Base-by-base conservation (phyloP, 352 stramenopile genomes). In the Phytophthora citrophthora region DNA sequence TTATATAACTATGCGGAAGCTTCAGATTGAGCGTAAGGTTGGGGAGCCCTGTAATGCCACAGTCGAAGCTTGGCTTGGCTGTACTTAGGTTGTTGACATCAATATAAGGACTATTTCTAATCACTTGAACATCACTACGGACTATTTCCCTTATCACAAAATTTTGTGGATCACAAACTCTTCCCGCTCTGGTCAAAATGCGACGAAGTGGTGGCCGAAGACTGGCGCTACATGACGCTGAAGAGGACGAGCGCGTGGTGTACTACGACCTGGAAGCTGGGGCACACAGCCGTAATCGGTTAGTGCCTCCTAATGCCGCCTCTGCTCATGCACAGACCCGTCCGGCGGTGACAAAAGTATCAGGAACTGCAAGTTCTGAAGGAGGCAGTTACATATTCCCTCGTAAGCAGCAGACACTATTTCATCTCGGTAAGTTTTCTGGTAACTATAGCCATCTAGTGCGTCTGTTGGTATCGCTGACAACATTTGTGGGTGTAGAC, bases 201-300 rank as follows among this genome's bases (percentile, higher is more conserved):
- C 40, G 41, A 4, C 43, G 53, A 41, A 31, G 23, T 32, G 24
- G 36, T 15, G 39, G 39, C 12, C 53, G 56, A 57, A 56, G 49
- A 24, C 18, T 15, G 18, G 24, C 15, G 46, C 54, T 11, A 4
- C 59, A 71, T 16, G 61, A 69, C 11, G 71, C 60, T 8, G 57
- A 72, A 20, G 70, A 78, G 1, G 72, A 83, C 12, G 77, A 87
- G 44, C 69, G 68, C 47, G 69, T 88, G 34, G 83, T 91, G 57
- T 90, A 85, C 58, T 83, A 79, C 43, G 83, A 89, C 46, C 63
- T 89, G 43, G 78, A 87, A 48, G 64, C 69, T 1, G 69, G 53
- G 24, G 68, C 68, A 6, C 54, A 68, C 32, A 68, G 41, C 18
- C 59, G 27, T 3, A 59, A 61, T 9, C 44, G 79, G 8, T 43